Base-by-base conservation (phyloP, 805 yeast species). In the Debaryomyces maramus region DNA sequence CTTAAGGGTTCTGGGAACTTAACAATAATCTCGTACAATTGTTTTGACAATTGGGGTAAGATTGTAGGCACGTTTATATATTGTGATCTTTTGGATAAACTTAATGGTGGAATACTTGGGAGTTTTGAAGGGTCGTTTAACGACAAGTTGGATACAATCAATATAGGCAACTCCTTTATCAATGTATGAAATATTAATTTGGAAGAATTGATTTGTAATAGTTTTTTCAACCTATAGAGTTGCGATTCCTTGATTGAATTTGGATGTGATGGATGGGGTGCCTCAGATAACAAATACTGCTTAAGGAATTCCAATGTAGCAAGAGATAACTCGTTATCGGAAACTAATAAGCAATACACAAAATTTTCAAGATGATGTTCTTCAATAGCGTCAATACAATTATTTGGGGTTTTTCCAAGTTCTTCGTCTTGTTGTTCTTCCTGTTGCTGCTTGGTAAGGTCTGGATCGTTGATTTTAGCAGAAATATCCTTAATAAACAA, bases 221-320 rank as follows among this genome's bases (percentile, higher is more conserved):
- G 71, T 60, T 88, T 77, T 28, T 65, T 71, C 39, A 68, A 57
- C 40, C 75, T 54, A 39, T 48, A 48, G 21, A 47, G 43, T 50
- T 69, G 72, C 6, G 70, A 61, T 14, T 58, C 61, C 36, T 55
- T 49, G 15, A 63, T 51, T 10, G 61, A 53, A 29, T 53, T 48
- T 22, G 62, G 52, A 44, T 47, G 50, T 22, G 55, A 55, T 5
- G 65, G 57, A 43, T 65, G 64, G 35, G 59, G 50, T 3, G 75
- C 72, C 41, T 85, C 81, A 6, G 91, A 84, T 26, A 81, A 70
- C 46, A 84, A 70, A 53, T 79, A 90, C 61, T 88, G 95, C 53
- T 87, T 87, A 22, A 93, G 59, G 57, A 93, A 85, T 58, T 86
- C 96, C 47, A 93, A 70, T 0, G 86, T 78, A 0, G 95, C 83